Percentiles rank a stretch among this genome's conserved stretches.
phyloP scores from a whole-genome alignment of 1,284 basidiomycete species.

The Austroboletus olivaceoglutinosus region DNA sequence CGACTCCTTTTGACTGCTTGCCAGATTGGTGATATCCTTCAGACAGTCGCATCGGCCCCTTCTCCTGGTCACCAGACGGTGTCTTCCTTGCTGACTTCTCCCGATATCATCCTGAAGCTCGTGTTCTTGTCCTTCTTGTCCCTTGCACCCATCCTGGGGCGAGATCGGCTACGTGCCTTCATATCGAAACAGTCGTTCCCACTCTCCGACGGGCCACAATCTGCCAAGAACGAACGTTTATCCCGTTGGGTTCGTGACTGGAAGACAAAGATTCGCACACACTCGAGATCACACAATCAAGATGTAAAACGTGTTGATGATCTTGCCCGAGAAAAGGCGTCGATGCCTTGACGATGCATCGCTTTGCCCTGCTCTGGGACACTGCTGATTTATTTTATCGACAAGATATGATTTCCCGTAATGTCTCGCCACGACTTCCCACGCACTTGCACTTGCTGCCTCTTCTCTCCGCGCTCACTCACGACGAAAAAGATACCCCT shows the following conservation, averaged over 20 bases:
- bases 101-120: constrained; percentile 71
- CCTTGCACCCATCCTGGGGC: constrained; percentile 72
- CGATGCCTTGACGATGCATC: constrained; percentile 28
- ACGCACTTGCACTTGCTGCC: constrained; percentile 13
- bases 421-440: constrained; percentile 26
- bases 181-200: constrained; percentile 42
- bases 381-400: constrained; percentile 22
- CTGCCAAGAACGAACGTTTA: constrained; percentile 38
- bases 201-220: constrained; percentile 19
- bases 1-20: constrained; percentile 8
- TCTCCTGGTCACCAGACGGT: constrained; percentile 68
- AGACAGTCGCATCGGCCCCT: constrained; percentile 68
- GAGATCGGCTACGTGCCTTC: constrained; percentile 57
- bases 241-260: constrained; percentile 61
- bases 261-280: constrained; percentile 47
- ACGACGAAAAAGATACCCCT: constrained; percentile 33
- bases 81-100: constrained; percentile 67
- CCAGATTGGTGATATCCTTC: constrained; percentile 79
- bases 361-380: constrained; percentile 16
- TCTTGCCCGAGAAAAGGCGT: constrained; percentile 47
- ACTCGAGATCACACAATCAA: constrained; percentile 44
- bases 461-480: constrained; percentile 9
- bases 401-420: constrained; percentile 20
- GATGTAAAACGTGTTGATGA: constrained; percentile 41
- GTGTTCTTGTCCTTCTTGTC: constrained; percentile 71